A percentile compares a stretch with the other conserved stretches of the same genome.
These are phyloP conservation scores for Cajanus cajan DNA, from an alignment of 306 rosid genomes.

Conservation along the genomic window DNA sequence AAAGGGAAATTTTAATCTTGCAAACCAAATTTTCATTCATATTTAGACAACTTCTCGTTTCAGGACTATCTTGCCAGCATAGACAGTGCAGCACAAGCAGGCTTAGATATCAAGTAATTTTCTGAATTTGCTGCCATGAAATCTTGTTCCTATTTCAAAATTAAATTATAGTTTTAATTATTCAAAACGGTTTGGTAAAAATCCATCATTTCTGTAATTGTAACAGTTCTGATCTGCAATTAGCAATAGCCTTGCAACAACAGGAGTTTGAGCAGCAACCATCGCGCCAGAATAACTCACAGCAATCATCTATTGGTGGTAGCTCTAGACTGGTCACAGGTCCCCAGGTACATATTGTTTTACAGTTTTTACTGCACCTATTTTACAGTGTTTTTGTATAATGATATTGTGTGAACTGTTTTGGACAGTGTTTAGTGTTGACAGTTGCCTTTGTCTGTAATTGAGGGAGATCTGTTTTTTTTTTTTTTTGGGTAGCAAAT, in stretches of 20 bases:
- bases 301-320: constrained; percentile 51
- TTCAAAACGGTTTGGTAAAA: constrained; percentile 17
- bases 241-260: constrained; percentile 96
- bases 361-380: not conserved
- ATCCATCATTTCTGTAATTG: constrained; percentile 13
- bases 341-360: constrained; percentile 71
- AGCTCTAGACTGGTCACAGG: constrained; percentile 81
- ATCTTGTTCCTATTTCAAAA: constrained; percentile 5
- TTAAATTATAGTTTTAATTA: not conserved
- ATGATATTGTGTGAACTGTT: not conserved
- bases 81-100: constrained; percentile 65
- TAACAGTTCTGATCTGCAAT: constrained; percentile 88
- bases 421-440: not conserved
- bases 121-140: constrained; percentile 29
- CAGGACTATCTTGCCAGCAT: constrained; percentile 97
- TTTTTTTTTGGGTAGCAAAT: not conserved
- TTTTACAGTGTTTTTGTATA: not conserved
- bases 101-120: constrained; percentile 74
- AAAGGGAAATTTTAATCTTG: not conserved
- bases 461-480: not conserved
- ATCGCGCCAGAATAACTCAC: constrained; percentile 59
- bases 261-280: constrained; percentile 94
- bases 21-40: constrained; percentile 23
- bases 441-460: constrained; percentile 3
- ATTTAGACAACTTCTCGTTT: constrained; percentile 36